Evolutionary conservation across 768 basidiomycete species (phyloP).

Genomic region (Pleurotus eryngii): DNA sequence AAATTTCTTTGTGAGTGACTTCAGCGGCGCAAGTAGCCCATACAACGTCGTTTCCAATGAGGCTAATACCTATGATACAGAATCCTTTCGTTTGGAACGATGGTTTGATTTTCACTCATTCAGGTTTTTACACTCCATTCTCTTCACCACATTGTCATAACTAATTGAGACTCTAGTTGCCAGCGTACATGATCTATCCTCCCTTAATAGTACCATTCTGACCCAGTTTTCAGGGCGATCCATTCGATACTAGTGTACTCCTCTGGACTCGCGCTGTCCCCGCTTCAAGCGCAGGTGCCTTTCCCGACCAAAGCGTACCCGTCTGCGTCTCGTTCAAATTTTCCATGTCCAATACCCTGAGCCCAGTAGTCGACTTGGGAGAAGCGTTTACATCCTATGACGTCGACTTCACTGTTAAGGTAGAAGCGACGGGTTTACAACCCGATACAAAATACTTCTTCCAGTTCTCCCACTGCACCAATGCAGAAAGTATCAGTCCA

Average conservation of each 20-base stretch:
- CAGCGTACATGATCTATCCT: constrained; percentile 28
- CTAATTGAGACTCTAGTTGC: constrained; percentile 29
- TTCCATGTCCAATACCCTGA: constrained; percentile 30
- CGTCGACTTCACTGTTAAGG: constrained; percentile 59
- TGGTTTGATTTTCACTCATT: constrained; percentile 48
- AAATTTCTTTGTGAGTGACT: constrained; percentile 45
- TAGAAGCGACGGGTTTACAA: constrained; percentile 47
- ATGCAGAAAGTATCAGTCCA: constrained; percentile 37
- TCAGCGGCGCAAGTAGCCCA: constrained; percentile 39
- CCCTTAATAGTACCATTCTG: neutral
- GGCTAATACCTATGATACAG: constrained; percentile 17
- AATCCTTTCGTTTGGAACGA: constrained; percentile 44
- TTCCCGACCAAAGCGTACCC: constrained; percentile 50
- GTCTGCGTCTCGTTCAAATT: constrained; percentile 49
- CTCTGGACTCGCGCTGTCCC: constrained; percentile 61
- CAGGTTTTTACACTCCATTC: constrained; percentile 24
- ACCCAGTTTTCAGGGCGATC: constrained; percentile 39
- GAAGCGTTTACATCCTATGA: constrained; percentile 55
- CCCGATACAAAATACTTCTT: constrained; percentile 56
- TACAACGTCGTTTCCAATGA: neutral
- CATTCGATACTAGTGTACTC: constrained; percentile 50
- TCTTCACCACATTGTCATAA: neutral
- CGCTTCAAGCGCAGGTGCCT: constrained; percentile 21
- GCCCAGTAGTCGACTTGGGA: constrained; percentile 35
- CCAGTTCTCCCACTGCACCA: constrained; percentile 53